Conservation (phyloP, 2,329 filamentous ascomycete species). For the Volutella citrinella region DNA sequence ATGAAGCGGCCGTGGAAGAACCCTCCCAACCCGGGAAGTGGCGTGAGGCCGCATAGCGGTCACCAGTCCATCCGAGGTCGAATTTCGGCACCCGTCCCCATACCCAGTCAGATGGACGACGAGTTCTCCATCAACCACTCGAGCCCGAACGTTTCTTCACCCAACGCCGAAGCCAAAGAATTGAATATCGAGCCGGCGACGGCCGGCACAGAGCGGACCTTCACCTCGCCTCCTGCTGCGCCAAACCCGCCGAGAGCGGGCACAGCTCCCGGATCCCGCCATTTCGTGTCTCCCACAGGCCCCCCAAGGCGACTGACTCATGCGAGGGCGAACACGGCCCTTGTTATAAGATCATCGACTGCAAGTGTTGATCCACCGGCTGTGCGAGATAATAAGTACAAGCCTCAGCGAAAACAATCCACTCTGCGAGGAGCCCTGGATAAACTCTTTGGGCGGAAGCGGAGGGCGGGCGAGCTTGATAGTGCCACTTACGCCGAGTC, state of each 20-base stretch:
- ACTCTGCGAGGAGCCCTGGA: conserved; percentile 54
- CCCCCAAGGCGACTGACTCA: too few species aligned
- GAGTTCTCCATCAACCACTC: conserved; percentile 52
- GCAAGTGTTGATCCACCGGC: conserved; percentile 35
- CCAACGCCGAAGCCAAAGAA: conserved; percentile 23
- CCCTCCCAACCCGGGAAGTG: conserved; percentile 31
- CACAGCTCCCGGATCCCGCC: too few species aligned
- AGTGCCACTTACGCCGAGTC: conserved; percentile 22
- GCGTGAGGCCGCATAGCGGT: conserved; percentile 22
- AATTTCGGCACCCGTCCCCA: conserved; percentile 61
- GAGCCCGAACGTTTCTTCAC: conserved; percentile 32
- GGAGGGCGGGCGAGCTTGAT: conserved; percentile 35
- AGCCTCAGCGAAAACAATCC: conserved; percentile 57
- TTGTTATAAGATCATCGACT: conserved; percentile 45
- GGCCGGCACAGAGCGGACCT: conserved; percentile 10
- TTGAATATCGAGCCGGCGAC: conserved; percentile 11
- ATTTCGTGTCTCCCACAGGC: too few species aligned
- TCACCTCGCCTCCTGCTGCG: conserved; percentile 12
- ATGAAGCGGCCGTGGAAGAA: conserved; percentile 48
- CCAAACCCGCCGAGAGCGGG: too few species aligned
- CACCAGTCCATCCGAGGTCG: conserved; percentile 54
- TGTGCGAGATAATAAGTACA: conserved; percentile 19
- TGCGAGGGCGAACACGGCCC: conserved; percentile 30
- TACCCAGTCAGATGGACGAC: conserved; percentile 46
- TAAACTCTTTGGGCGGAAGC: conserved; percentile 57